phyloP scores from a whole-genome alignment of 345 rosid genomes.

The Excoecaria agallocha region DNA sequence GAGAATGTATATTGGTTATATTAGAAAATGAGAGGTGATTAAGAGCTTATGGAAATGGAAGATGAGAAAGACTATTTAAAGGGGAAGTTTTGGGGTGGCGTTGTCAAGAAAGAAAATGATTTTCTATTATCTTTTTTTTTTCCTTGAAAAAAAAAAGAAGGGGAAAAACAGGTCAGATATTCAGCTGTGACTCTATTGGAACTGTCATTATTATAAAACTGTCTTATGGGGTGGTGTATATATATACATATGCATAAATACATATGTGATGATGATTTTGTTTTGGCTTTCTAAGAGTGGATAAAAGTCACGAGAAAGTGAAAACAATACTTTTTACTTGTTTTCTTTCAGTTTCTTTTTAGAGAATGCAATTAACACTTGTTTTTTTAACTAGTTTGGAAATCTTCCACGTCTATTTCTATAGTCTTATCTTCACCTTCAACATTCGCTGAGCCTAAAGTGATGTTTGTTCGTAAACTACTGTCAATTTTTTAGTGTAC shows the following conservation, averaged over 20 bases:
- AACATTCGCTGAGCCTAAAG: no score
- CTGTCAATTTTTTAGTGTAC: constrained; percentile 25
- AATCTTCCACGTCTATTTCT: no score
- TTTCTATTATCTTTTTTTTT: neutral
- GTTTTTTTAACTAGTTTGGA: no score
- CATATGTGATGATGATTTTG: constrained; percentile 16
- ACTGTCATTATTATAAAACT: constrained; percentile 11
- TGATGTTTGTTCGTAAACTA: constrained; percentile 10
- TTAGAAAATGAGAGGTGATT: constrained; percentile 31
- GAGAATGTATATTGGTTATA: constrained; percentile 16
- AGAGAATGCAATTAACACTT: constrained; percentile 19
- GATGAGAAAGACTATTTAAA: constrained; percentile 60
- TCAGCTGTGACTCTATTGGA: constrained; percentile 30
- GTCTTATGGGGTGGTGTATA: constrained; percentile 23
- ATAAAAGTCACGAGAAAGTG: constrained; percentile 37
- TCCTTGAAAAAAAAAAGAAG: no score
- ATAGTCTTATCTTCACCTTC: no score
- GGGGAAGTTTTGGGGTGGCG: constrained; percentile 58
- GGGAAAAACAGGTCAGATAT: constrained; percentile 16
- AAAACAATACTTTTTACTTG: constrained; percentile 8
- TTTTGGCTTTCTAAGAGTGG: constrained; percentile 19
- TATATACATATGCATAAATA: neutral
- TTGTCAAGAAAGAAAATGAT: constrained; percentile 22
- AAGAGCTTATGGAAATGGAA: constrained; percentile 37
- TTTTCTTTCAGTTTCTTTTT: neutral